phyloP scores from a whole-genome alignment of 768 basidiomycete genomes.

The Pulveroboletus frians region DNA sequence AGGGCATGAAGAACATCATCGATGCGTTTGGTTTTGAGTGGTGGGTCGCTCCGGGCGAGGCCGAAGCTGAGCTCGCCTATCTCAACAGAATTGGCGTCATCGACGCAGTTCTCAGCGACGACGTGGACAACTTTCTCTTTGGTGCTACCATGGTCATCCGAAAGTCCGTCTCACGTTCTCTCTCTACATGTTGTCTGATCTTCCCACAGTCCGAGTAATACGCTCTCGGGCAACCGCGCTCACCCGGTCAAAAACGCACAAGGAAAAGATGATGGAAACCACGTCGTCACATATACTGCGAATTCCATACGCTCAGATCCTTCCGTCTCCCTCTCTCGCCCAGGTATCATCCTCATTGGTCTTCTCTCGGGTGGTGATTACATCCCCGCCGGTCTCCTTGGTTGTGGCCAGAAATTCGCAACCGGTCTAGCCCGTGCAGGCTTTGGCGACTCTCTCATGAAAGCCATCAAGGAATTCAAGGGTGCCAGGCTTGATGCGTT shows the following conservation, averaged over 20 bases:
- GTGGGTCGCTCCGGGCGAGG: constrained; percentile 85
- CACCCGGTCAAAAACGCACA: constrained; percentile 59
- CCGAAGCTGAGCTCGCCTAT: constrained; percentile 89
- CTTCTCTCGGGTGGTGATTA: constrained; percentile 91
- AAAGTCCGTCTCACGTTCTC: constrained; percentile 47
- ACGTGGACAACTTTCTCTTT: constrained; percentile 90
- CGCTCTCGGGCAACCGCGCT: constrained; percentile 64
- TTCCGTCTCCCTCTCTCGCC: constrained; percentile 45
- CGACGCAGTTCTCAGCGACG: constrained; percentile 87
- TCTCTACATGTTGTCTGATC: constrained; percentile 2
- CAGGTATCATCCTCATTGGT: constrained; percentile 78
- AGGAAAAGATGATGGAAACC: constrained; percentile 73
- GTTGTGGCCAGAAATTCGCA: constrained; percentile 68
- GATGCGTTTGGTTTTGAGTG: constrained; percentile 79
- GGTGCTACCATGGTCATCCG: constrained; percentile 80
- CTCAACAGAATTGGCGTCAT: constrained; percentile 77
- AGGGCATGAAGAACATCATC: constrained; percentile 74
- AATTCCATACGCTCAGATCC: constrained; percentile 39
- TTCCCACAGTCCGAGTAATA: constrained; percentile 55
- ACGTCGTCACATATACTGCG: constrained; percentile 42
- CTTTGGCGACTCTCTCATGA: constrained; percentile 64
- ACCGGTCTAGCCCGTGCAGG: constrained; percentile 78
- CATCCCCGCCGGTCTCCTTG: constrained; percentile 59
- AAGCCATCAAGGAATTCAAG: constrained; percentile 49
- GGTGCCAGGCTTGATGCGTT: constrained; percentile 46